A percentile compares a stretch with the other conserved stretches of the same genome.
Evolutionary conservation across 495 filamentous ascomycete genomes (phyloP).

Genomic region (Acidiella bohemica): DNA sequence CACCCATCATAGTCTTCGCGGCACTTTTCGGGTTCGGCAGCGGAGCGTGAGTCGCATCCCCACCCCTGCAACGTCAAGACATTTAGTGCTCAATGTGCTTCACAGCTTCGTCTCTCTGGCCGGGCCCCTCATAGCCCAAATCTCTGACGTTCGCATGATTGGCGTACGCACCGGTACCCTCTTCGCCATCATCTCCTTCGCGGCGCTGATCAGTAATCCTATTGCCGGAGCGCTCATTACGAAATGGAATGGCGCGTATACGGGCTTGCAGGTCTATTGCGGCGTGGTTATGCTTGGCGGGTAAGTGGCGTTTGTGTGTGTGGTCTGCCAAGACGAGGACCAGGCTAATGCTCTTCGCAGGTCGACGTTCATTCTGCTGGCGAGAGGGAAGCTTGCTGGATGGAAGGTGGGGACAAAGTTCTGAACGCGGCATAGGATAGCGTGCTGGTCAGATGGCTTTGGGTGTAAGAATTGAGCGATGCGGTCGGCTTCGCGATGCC

Average conservation of each 20-base stretch:
- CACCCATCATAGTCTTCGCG: conserved; percentile 50
- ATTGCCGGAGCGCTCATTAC: conserved; percentile 58
- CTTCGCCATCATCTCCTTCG: conserved; percentile 50
- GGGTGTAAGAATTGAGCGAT: too few species aligned
- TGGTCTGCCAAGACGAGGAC: neutral
- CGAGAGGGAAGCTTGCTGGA: neutral
- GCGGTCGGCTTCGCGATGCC: too few species aligned
- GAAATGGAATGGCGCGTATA: conserved; percentile 41
- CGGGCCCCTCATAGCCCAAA: conserved; percentile 52
- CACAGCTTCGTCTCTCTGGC: conserved; percentile 53
- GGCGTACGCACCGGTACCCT: conserved; percentile 57
- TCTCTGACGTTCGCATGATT: conserved; percentile 59
- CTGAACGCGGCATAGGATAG: too few species aligned
- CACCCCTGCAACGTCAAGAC: too few species aligned
- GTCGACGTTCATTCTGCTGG: neutral
- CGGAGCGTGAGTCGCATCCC: conserved; percentile 45
- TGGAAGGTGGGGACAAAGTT: neutral
- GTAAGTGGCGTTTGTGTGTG: conserved; percentile 1
- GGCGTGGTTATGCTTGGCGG: conserved; percentile 46
- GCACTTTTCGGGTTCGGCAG: conserved; percentile 59
- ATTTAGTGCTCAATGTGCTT: too few species aligned
- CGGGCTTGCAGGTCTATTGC: conserved; percentile 51
- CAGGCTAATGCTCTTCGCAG: neutral
- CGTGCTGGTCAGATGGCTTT: too few species aligned
- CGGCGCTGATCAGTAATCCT: conserved; percentile 53